Evolutionary conservation across 345 rosid genomes (phyloP).

Genomic region (Gossypium raimondii): DNA sequence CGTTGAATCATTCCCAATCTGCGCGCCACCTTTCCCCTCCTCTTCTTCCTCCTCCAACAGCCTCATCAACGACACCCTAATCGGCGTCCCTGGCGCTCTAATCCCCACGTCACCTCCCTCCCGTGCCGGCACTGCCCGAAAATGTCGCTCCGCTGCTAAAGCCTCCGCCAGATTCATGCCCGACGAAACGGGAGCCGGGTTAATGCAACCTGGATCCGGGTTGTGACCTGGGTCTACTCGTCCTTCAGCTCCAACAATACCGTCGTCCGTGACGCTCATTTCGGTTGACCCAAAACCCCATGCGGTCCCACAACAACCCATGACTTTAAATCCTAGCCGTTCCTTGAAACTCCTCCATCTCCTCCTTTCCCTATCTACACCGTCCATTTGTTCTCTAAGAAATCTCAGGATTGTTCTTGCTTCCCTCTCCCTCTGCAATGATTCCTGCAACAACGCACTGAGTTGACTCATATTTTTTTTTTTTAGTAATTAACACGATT

Average conservation of each 20-base stretch:
- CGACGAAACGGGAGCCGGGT: conserved; percentile 20
- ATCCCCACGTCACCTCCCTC: conserved; percentile 18
- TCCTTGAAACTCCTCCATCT: conserved; percentile 47
- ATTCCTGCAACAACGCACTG: conserved; percentile 37
- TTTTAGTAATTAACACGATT: neutral
- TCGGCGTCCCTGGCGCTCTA: conserved; percentile 41
- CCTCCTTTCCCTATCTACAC: conserved; percentile 33
- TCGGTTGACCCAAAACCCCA: conserved; percentile 44
- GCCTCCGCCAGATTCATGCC: conserved; percentile 95
- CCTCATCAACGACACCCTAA: conserved; percentile 70
- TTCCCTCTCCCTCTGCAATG: conserved; percentile 25
- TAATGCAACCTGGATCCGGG: conserved; percentile 24
- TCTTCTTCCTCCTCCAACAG: conserved; percentile 49
- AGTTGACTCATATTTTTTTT: conserved; percentile 47
- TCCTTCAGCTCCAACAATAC: conserved; percentile 14
- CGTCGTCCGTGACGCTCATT: conserved; percentile 39
- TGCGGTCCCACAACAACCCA: conserved; percentile 70
- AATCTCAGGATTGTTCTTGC: conserved; percentile 45
- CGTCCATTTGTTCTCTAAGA: conserved; percentile 55
- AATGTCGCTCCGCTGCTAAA: conserved; percentile 71
- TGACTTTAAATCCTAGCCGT: conserved; percentile 56
- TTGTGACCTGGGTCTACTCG: conserved; percentile 19
- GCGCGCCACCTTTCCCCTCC: conserved; percentile 12
- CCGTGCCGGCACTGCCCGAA: conserved; percentile 27
- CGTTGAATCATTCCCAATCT: conserved; percentile 41